A percentile compares a stretch with the other conserved stretches of the same genome.
These are phyloP conservation scores for Thinopyrum elongatum DNA, from an alignment of 176 grass and related monocot species.

Conservation along the genomic window DNA sequence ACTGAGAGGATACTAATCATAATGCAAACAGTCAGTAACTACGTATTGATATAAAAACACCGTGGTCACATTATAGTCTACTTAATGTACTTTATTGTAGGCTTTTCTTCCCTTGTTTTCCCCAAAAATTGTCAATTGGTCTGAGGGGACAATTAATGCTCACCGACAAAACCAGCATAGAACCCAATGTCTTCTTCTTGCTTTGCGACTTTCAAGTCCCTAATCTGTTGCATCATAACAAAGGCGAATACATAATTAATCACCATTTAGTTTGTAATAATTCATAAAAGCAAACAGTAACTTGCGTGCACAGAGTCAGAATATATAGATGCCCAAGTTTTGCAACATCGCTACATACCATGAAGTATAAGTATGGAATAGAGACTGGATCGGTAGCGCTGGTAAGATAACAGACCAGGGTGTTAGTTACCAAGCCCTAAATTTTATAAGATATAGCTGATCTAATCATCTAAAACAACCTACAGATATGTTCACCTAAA, in stretches of 20 bases:
- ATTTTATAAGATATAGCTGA: background rate
- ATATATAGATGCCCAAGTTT: background rate
- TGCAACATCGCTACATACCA: conserved; percentile 39
- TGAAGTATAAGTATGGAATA: conserved; percentile 70
- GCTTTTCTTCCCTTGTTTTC: background rate
- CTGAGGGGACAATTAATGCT: background rate
- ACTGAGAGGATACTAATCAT: conserved; percentile 56
- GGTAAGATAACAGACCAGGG: conserved; percentile 9
- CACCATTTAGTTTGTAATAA: background rate
- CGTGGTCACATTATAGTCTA: background rate
- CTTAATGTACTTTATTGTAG: background rate
- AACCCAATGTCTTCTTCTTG: conserved; percentile 69
- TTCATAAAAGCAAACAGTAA: background rate
- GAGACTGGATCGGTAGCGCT: conserved; percentile 55
- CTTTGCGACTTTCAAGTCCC: conserved; percentile 59
- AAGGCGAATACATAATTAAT: background rate
- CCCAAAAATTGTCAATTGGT: background rate
- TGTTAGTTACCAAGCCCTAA: background rate
- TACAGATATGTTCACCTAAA: background rate
- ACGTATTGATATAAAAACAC: background rate
- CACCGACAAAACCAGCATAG: conserved; percentile 76
- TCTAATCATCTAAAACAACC: background rate
- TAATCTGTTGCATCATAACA: conserved; percentile 47
- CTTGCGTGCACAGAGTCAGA: background rate
- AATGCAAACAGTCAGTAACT: conserved; percentile 30